Percentiles rank a stretch among this genome's conserved stretches.
phyloP scores from a whole-genome alignment of 495 filamentous ascomycete species.

The Trichoderma parareesei region DNA sequence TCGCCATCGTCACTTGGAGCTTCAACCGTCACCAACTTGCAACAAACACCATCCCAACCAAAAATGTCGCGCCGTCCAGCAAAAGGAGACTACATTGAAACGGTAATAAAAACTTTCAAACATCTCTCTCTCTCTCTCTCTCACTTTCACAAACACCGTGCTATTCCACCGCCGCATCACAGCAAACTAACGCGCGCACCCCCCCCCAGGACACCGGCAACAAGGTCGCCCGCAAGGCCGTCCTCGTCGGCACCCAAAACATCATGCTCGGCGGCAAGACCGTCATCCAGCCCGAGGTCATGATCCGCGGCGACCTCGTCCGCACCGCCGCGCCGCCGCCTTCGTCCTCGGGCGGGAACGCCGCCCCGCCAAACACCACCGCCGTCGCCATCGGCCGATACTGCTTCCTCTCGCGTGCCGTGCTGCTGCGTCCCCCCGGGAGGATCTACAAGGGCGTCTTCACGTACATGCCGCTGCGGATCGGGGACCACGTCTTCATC shows the following conservation, averaged over 20 bases:
- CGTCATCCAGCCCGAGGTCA: conserved; percentile 83
- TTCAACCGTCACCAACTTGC: neutral
- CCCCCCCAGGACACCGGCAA: conserved; percentile 78
- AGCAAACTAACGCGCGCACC: conserved; percentile 5
- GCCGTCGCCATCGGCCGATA: conserved; percentile 84
- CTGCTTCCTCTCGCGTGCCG: conserved; percentile 69
- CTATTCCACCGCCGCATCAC: no score
- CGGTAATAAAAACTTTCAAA: no score
- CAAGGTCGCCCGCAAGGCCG: conserved; percentile 87
- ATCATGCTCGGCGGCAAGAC: conserved; percentile 96
- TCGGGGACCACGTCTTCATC: conserved; percentile 88
- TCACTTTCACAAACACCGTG: no score
- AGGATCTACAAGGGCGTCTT: conserved; percentile 59
- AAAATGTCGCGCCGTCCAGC: conserved; percentile 66
- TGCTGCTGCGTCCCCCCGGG: conserved; percentile 67
- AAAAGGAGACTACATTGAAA: conserved; percentile 93
- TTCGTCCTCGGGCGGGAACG: conserved; percentile 15
- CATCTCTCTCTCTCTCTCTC: no score
- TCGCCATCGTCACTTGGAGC: neutral
- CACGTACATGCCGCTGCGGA: conserved; percentile 76
- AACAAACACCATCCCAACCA: neutral
- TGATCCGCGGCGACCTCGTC: conserved; percentile 84
- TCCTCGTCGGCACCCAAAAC: conserved; percentile 89
- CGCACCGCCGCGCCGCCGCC: conserved; percentile 40
- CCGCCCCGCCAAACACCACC: conserved; percentile 42